These are phyloP conservation scores for Macrotyloma uniflorum DNA, from an alignment of 306 rosid genomes.

Conservation along the genomic window DNA sequence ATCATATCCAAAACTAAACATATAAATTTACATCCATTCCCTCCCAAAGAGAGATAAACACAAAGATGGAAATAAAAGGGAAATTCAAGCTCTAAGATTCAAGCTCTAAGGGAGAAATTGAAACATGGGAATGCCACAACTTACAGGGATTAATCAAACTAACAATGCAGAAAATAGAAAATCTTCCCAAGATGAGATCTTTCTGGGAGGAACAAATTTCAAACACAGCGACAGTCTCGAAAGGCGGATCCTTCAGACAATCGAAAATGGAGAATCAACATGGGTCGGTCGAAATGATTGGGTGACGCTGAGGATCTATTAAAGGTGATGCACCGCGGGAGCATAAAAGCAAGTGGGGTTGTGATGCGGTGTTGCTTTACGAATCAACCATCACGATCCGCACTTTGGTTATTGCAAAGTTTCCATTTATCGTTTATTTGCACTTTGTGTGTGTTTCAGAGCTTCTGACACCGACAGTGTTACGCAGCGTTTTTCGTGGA, in stretches of 20 bases:
- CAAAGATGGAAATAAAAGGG: too few species aligned
- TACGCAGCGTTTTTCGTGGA: constrained; percentile 38
- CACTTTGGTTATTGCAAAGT: constrained; percentile 34
- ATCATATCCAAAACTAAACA: background rate
- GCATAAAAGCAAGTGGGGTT: constrained; percentile 6
- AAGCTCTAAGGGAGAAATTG: constrained; percentile 21
- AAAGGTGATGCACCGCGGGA: constrained; percentile 19
- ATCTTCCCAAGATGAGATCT: constrained; percentile 20
- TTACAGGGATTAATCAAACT: constrained; percentile 29
- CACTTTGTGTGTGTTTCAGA: background rate
- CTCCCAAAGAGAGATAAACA: background rate
- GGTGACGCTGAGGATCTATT: constrained; percentile 29
- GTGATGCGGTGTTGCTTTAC: background rate
- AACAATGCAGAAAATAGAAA: constrained; percentile 36
- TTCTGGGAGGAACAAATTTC: background rate
- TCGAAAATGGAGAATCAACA: constrained; percentile 14
- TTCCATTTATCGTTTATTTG: constrained; percentile 25
- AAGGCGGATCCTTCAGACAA: constrained; percentile 12
- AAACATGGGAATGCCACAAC: constrained; percentile 22
- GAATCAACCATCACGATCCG: constrained; percentile 42
- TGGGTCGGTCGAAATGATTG: background rate
- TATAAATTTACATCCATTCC: background rate
- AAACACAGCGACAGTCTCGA: background rate
- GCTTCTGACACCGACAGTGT: constrained; percentile 40
- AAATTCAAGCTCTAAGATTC: constrained; percentile 14